Base-by-base conservation (phyloP, 352 stramenopile genomes). In the Hyaloperonospora arabidopsidis region DNA sequence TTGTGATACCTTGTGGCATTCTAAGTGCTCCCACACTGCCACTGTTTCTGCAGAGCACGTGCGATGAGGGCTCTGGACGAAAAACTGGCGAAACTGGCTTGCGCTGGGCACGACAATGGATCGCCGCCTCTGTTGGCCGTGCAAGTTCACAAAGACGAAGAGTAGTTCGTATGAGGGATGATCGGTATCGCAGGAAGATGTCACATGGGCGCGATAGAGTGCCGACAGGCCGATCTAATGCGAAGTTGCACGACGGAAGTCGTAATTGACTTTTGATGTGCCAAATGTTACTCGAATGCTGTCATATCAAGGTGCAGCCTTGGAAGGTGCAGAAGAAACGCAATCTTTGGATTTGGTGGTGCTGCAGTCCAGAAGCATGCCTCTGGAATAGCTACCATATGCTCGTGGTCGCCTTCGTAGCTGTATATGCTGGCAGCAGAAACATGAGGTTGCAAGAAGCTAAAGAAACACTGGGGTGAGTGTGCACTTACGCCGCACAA, bases 331-430 rank as follows among this genome's bases (percentile, higher is more conserved):
- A 32, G 25, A 32, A 32, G 25, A 8, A 32, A 32, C 25, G 25
- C 25, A 32, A 32, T 8, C 4, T 4, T 32, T 32, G 25, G 4
- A 32, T 8, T 8, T 32, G 25, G 25, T 32, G 4, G 25, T 32
- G 25, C 25, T 32, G 25, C 25, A 32, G 25, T 32, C 25, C 25
- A 32, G 25, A 32, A 78, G 8, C 38, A 23, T 12, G 65, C 63
- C 8, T 48, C 18, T 5, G 54, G 54, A 1, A 76, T 38, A 4
- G 64, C 63, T 76, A 90, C 87, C 67, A 94, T 84, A 17, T 93
- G 67, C 84, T 79, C 94, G 49, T 94, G 85, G 48, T 95, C 85
- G 48, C 94, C 84, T 59, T 90, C 89, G 71, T 94, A 90, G 47
- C 94, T 87, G 45, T 73, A 78, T 28, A 57, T 63, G 28, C 11